Base-by-base conservation (phyloP, 768 basidiomycete species). In the Boletus speciosus region DNA sequence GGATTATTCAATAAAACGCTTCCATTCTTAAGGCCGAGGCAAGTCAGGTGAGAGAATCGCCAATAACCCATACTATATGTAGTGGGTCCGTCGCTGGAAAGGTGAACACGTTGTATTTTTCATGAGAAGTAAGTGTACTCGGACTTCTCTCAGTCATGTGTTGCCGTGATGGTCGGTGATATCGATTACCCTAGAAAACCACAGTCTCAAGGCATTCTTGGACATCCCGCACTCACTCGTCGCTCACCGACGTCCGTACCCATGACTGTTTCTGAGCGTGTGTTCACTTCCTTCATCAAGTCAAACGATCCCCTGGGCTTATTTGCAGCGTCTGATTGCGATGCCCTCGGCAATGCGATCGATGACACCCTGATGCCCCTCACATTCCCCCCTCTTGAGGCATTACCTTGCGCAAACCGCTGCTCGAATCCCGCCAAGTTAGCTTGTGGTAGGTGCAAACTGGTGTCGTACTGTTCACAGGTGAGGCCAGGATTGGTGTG, bases 381-480 rank as follows among this genome's bases (percentile, higher is more conserved):
- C 48, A 40, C 35, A n/a, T 57, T 55, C 47, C 62, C 66, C 2
- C 66, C 65, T 4, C 63, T 64, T 7, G 62, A 66, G 19, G 29
- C 31, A 8, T 36, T 73, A 3, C 68, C 70, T 15, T 76, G 75
- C 29, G 67, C 73, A 14, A 72, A 73, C 41, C 56, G 25, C 27
- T 76, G 75, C 46, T 7, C 40, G 1, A 66, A 68, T 8, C 57
- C 59, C 1, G 73, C 67, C 6, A 70, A 25, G 9, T 40, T 61
- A 37, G 49, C 56, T 42, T 66, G 64, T 38, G 38, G 42, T 35
- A 59, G 47, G 31, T 78, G 77, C 55, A 70, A 62, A 52, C 56
- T 77, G 9, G 77, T 75, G 14, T 71, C 71, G 6, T 79, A 79
- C 49, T 79, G 78, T 56, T 79, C 77, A 1, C 71, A 61, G 61